Evolutionary conservation across 192 early-diverging fungal species (phyloP).

Genomic region (Coemansia nantahalensis): DNA sequence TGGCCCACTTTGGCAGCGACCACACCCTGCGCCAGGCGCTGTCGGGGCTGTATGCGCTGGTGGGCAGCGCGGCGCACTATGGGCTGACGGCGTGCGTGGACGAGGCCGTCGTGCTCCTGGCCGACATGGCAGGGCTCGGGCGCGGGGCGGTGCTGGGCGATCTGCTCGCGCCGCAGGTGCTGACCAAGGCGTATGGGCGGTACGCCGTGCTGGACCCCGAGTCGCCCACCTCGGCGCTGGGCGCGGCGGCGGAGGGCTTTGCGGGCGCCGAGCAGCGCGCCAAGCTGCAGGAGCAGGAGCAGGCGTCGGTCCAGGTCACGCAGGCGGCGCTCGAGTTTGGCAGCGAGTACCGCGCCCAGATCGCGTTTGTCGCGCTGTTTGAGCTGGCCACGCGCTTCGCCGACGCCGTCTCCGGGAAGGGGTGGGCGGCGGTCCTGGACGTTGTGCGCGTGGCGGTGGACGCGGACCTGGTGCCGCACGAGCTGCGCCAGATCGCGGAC

Average conservation of each 20-base stretch:
- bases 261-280: constrained; percentile 20
- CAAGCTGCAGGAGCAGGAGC: constrained; percentile 38
- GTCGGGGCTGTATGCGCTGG: constrained; percentile 30
- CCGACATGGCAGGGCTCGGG: constrained; percentile 71
- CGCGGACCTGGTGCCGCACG: constrained; percentile 27
- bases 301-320: constrained; percentile 49
- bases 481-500: constrained; percentile 13
- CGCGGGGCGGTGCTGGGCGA: constrained; percentile 10
- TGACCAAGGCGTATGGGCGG: constrained; percentile 28
- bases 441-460: constrained; percentile 54
- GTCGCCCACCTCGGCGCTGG: constrained; percentile 32
- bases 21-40: constrained; percentile 26
- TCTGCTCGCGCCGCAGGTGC: constrained; percentile 23
- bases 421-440: constrained; percentile 69
- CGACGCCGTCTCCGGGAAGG: constrained; percentile 59
- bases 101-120: constrained; percentile 68
- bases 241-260: constrained; percentile 31
- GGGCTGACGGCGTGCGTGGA: constrained; percentile 76
- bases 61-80: constrained; percentile 58
- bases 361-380: constrained; percentile 87
- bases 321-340: constrained; percentile 82
- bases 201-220: constrained; percentile 27
- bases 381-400: constrained; percentile 54
- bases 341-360: constrained; percentile 82
- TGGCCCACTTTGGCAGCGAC: constrained; percentile 20